Percentiles rank a stretch among this genome's conserved stretches.
Conservation (phyloP, 352 stramenopile genomes). For the Vaucheria bursata region DNA sequence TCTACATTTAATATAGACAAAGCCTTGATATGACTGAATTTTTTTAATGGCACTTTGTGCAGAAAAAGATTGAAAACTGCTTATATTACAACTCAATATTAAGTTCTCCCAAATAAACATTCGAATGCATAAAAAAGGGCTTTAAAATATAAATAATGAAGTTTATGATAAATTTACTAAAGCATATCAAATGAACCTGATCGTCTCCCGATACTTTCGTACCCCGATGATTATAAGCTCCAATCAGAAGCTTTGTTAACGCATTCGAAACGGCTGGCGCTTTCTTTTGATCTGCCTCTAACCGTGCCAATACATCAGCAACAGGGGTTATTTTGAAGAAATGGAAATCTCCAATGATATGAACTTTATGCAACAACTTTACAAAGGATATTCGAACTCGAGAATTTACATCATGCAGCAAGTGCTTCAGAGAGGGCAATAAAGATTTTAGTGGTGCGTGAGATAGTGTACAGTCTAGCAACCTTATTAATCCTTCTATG, state of each 20-base stretch:
- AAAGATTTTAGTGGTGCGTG: constrained; percentile 60
- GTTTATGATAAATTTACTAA: too few relatives aligned
- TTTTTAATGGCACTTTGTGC: too few relatives aligned
- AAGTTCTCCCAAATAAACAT: too few relatives aligned
- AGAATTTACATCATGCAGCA: constrained; percentile 66
- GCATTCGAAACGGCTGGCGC: constrained; percentile 50
- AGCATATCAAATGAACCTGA: not conserved
- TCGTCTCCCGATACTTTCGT: constrained; percentile 6
- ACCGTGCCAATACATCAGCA: constrained; percentile 57
- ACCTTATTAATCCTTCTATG: constrained; percentile 54
- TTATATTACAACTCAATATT: too few relatives aligned
- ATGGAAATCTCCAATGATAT: constrained; percentile 59
- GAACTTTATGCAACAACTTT: constrained; percentile 59
- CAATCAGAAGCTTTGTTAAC: constrained; percentile 60
- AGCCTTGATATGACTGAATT: too few relatives aligned
- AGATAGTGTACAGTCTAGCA: constrained; percentile 59
- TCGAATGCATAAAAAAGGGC: too few relatives aligned
- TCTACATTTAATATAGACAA: too few relatives aligned
- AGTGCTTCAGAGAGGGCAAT: constrained; percentile 58
- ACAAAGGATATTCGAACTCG: constrained; percentile 59
- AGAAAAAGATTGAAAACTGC: too few relatives aligned
- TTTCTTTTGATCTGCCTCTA: constrained; percentile 56
- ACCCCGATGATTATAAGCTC: constrained; percentile 65
- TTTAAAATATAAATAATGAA: too few relatives aligned
- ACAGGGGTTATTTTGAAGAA: constrained; percentile 70